These are phyloP conservation scores for Jatropha multifida DNA, from an alignment of 441 rosid genomes.

Conservation along the genomic window DNA sequence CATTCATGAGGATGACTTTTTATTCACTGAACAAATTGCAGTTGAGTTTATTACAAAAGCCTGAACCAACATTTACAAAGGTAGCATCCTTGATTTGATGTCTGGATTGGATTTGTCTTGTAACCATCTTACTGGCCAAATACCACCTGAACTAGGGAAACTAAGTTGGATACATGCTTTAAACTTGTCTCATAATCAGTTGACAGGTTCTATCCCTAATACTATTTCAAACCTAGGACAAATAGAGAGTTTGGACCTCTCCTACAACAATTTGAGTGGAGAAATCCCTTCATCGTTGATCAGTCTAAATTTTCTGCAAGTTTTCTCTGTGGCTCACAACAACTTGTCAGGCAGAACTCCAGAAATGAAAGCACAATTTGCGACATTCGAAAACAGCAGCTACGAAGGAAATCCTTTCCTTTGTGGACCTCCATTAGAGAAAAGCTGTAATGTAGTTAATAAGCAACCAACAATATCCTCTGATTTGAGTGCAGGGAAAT, in stretches of 20 bases:
- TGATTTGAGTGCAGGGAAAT: no score
- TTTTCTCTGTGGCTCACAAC: constrained; percentile 9
- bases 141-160: constrained; percentile 2
- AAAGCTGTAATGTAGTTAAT: no score
- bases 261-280: constrained; percentile 11
- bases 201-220: constrained; percentile 6
- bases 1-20: background rate
- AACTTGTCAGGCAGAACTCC: no score
- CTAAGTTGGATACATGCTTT: background rate
- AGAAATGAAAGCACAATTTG: no score
- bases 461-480: no score
- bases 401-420: no score
- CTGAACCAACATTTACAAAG: background rate
- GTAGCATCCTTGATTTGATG: constrained; percentile 11
- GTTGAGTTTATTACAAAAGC: constrained; percentile 11
- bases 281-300: background rate
- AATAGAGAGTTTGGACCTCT: constrained; percentile 26
- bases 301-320: background rate
- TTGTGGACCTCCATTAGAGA: no score
- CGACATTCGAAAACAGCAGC: no score
- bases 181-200: constrained; percentile 15
- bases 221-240: background rate
- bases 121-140: constrained; percentile 17
- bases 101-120: constrained; percentile 10
- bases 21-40: background rate